Conservation (phyloP, 2,329 filamentous ascomycete genomes). For the Phoma sp. region DNA sequence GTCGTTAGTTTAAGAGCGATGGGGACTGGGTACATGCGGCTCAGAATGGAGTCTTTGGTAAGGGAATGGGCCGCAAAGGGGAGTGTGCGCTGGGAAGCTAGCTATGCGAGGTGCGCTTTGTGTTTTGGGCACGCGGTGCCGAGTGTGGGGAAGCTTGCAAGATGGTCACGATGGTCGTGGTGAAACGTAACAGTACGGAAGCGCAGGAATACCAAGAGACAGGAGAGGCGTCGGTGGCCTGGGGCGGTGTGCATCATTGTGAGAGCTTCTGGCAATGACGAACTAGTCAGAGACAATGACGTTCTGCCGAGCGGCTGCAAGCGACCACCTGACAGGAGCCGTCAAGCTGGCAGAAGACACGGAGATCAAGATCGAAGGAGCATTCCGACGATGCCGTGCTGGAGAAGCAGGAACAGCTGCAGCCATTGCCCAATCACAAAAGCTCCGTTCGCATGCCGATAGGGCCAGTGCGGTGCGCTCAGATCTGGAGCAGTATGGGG, state of each 20-base stretch:
- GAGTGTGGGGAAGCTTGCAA: constrained; percentile 15
- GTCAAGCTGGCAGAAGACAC: not conserved
- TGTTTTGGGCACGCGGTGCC: constrained; percentile 1
- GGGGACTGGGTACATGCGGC: constrained; percentile 15
- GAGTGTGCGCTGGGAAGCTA: constrained; percentile 6
- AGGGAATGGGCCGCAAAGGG: not conserved
- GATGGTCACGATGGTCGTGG: constrained; percentile 11
- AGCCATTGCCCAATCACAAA: constrained; percentile 15
- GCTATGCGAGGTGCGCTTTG: constrained; percentile 7
- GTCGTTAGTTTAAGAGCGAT: constrained; percentile 17
- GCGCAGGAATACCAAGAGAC: not conserved
- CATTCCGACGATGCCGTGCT: constrained; percentile 6
- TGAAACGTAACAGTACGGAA: constrained; percentile 3
- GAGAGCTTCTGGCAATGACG: constrained; percentile 1
- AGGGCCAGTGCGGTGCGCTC: constrained; percentile 2
- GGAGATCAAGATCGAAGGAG: not conserved
- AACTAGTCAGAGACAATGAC: not conserved
- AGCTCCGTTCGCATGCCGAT: constrained; percentile 14
- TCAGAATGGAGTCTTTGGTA: not conserved
- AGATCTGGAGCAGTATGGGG: constrained; percentile 14
- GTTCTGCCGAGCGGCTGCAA: constrained; percentile 8
- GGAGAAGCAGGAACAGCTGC: constrained; percentile 9
- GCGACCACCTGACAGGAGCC: constrained; percentile 3
- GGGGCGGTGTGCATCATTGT: not conserved
- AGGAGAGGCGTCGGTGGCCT: not conserved